Percentiles rank a stretch among this genome's conserved stretches.
These are phyloP conservation scores for Penicillium brasilianum DNA, from an alignment of 2,329 filamentous ascomycete genomes.

Conservation along the genomic window DNA sequence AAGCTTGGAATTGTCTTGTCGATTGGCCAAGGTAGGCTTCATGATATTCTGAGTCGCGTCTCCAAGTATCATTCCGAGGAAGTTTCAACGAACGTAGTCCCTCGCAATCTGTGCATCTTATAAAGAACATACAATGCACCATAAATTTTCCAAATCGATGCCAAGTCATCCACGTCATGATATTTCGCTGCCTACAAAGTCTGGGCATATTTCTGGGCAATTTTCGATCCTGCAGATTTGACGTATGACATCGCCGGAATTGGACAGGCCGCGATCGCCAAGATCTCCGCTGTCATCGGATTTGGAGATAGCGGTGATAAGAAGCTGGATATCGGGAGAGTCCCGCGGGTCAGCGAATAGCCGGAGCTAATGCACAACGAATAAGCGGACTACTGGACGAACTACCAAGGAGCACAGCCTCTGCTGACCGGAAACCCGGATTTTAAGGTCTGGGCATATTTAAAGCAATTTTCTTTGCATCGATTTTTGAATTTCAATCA, in stretches of 20 bases:
- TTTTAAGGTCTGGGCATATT: too few species aligned
- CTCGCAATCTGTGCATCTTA: background rate
- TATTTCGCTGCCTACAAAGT: background rate
- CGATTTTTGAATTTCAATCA: too few species aligned
- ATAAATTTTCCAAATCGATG: background rate
- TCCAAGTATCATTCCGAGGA: background rate
- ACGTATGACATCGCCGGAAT: slow-evolving; percentile 9
- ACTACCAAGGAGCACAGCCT: background rate
- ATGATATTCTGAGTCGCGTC: slow-evolving; percentile 1
- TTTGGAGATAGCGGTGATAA: slow-evolving; percentile 9
- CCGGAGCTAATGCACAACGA: background rate
- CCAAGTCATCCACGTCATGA: slow-evolving; percentile 5
- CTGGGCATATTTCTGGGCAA: background rate
- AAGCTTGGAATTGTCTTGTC: background rate
- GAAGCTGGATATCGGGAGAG: background rate
- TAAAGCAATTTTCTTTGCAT: too few species aligned
- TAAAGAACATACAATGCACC: background rate
- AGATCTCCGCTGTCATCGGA: background rate
- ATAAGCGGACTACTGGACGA: background rate
- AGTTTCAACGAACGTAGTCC: background rate
- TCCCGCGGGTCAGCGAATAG: background rate
- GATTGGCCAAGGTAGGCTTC: background rate
- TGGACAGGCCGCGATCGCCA: slow-evolving; percentile 4
- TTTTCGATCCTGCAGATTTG: background rate
- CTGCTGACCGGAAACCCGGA: background rate